Base-by-base conservation (phyloP, 2,329 filamentous ascomycete species). In the Trichoderma koningii region DNA sequence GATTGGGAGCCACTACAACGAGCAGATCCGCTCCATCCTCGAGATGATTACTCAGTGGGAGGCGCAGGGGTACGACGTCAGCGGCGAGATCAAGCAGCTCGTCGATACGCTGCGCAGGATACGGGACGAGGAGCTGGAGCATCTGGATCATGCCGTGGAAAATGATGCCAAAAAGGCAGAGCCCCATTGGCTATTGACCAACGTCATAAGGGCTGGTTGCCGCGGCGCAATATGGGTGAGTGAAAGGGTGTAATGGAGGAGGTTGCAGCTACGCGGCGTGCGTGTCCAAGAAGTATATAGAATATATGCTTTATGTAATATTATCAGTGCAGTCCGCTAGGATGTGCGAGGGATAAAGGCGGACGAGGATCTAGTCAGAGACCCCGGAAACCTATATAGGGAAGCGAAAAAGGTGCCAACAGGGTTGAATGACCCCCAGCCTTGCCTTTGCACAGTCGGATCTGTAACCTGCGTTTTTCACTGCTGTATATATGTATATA, bases 1-100 rank as follows among this genome's bases (percentile, higher is more conserved):
- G 81, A 99, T 99, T 68, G 95, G 95, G 2, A 87, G 87, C 30
- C 95, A 99, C 79, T 99, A 99, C 76, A 98, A 98, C 75, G 87
- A 88, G 69, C 95, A 99, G 79, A 92, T 99, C 48, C 82, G 92
- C 28, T 85, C 86, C 61, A 79, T 99, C 71, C 77, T 98, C 45
- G 88, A 90, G 68, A 97, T 96, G 89, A 85, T 92, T 65, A 82
- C 85, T 7, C 85, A 89, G 69, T 91, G 93, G 82, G 86, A 94
- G 77, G 82, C 81, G 9, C 83, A 88, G 55, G 93, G 93, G 0
- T 92, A 96, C 74, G 90, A 91, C 52, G 82, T 95, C 0, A 91
- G 93, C 3, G 85, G 85, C 9, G 94, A 98, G 79, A 77, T 99
- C 70, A 84, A 81, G 60, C 85, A 86, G 19, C 80, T 99, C 72